phyloP scores from a whole-genome alignment of 495 filamentous ascomycete genomes.

The Haplographium delicatum region DNA sequence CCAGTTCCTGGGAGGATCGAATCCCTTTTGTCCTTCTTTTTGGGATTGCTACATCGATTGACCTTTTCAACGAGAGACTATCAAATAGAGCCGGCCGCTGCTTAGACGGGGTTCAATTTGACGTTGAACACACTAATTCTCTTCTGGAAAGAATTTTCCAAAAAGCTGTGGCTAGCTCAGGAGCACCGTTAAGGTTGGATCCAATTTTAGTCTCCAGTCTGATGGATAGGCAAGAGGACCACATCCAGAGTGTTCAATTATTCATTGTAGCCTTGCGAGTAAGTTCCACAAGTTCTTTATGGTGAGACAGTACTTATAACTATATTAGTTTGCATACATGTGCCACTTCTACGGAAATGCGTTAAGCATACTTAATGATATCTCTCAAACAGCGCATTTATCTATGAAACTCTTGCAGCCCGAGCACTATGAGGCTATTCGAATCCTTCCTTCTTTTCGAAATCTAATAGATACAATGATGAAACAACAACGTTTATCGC shows the following conservation, averaged over 20 bases:
- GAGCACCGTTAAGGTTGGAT: constrained; percentile 62
- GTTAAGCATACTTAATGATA: constrained; percentile 57
- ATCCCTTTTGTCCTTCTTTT: constrained; percentile 85
- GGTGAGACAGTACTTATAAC: not conserved
- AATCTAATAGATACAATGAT: constrained; percentile 37
- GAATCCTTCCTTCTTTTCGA: constrained; percentile 77
- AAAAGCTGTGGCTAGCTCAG: constrained; percentile 50
- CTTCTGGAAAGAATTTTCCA: constrained; percentile 77
- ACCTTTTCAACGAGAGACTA: constrained; percentile 80
- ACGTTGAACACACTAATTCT: constrained; percentile 70
- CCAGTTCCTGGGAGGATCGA: constrained; percentile 79
- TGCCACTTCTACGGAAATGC: constrained; percentile 92
- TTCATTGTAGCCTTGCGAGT: constrained; percentile 81
- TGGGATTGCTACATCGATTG: constrained; percentile 84
- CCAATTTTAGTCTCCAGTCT: constrained; percentile 55
- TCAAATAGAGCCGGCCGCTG: constrained; percentile 65
- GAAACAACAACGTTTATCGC: constrained; percentile 1
- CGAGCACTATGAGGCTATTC: constrained; percentile 67
- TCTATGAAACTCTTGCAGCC: constrained; percentile 34
- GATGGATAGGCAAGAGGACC: constrained; percentile 74
- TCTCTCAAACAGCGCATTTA: constrained; percentile 18
- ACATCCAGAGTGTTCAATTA: constrained; percentile 78
- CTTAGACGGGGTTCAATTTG: constrained; percentile 74
- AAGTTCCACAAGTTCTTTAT: constrained; percentile 12
- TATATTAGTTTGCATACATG: constrained; percentile 80